Evolutionary conservation across 1,139 yeast species (phyloP).

Genomic region (Nakaseomyces nivariensis): DNA sequence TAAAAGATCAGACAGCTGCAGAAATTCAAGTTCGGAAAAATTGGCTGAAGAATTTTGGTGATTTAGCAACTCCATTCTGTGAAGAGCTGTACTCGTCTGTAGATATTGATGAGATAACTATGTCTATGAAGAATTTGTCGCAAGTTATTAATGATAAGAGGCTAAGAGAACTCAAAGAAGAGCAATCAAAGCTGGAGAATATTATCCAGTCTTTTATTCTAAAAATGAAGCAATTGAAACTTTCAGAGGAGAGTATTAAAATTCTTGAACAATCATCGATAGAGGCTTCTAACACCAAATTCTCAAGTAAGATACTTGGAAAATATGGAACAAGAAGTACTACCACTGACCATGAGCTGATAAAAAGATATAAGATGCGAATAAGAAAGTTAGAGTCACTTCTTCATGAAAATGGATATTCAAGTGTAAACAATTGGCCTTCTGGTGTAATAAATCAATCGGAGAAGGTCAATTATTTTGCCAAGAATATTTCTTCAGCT

Average conservation of each 20-base stretch:
- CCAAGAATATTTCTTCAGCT: conserved; percentile 11
- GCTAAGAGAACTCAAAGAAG: background rate
- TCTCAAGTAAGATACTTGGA: conserved; percentile 19
- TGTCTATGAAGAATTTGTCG: background rate
- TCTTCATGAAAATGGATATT: conserved; percentile 56
- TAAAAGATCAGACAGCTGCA: conserved; percentile 47
- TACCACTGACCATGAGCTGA: conserved; percentile 25
- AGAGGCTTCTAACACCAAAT: conserved; percentile 30
- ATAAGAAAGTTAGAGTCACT: conserved; percentile 56
- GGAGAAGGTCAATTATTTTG: conserved; percentile 11
- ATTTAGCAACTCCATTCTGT: conserved; percentile 33
- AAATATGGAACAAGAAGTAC: background rate
- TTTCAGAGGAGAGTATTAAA: conserved; percentile 31
- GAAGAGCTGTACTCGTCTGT: conserved; percentile 18
- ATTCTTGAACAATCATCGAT: conserved; percentile 40
- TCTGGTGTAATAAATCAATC: conserved; percentile 19
- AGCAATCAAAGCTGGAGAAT: conserved; percentile 20
- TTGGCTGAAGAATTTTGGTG: conserved; percentile 58
- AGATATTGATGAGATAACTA: conserved; percentile 27
- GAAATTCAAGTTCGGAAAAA: conserved; percentile 48
- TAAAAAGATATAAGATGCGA: conserved; percentile 49
- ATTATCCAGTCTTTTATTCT: conserved; percentile 31
- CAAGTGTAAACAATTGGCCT: conserved; percentile 53
- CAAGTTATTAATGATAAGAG: conserved; percentile 1
- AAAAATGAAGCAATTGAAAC: conserved; percentile 23